phyloP scores from a whole-genome alignment of 176 grass and related monocot genomes.

The Leersia perrieri region DNA sequence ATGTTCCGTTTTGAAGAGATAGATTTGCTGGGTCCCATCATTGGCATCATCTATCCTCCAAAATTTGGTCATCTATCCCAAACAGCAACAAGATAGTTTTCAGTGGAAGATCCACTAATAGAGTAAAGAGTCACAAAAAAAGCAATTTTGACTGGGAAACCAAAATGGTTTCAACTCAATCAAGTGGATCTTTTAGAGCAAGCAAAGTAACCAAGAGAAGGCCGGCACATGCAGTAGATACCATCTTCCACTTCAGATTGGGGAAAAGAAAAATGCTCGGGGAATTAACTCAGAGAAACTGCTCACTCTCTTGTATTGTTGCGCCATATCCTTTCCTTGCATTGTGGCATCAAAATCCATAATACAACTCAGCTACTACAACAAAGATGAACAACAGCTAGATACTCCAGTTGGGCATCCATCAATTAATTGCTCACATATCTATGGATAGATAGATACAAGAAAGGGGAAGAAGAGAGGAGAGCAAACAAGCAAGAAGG shows the following conservation, averaged over 20 bases:
- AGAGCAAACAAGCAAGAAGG: neutral
- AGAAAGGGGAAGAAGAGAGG: neutral
- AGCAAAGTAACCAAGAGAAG: neutral
- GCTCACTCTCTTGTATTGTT: slow-evolving; percentile 21
- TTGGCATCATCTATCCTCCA: neutral
- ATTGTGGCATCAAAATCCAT: slow-evolving; percentile 14
- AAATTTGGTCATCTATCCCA: neutral
- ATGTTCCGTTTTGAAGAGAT: neutral
- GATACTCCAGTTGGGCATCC: too few species aligned
- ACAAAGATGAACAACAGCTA: slow-evolving; percentile 8
- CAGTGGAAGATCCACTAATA: neutral
- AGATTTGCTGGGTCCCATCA: neutral
- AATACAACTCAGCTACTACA: neutral
- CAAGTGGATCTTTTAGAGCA: neutral
- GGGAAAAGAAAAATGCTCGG: neutral
- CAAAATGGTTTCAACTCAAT: slow-evolving; percentile 9
- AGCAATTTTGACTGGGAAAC: neutral
- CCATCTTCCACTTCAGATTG: neutral
- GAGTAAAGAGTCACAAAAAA: neutral
- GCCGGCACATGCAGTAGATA: neutral
- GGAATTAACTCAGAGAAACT: slow-evolving; percentile 16
- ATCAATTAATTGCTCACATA: slow-evolving; percentile 24
- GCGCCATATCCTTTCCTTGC: neutral
- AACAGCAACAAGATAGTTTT: neutral
- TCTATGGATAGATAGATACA: slow-evolving; percentile 15